These are phyloP conservation scores for Vitis rotundifolia DNA, from an alignment of 164 flowering plant species.

Conservation along the genomic window DNA sequence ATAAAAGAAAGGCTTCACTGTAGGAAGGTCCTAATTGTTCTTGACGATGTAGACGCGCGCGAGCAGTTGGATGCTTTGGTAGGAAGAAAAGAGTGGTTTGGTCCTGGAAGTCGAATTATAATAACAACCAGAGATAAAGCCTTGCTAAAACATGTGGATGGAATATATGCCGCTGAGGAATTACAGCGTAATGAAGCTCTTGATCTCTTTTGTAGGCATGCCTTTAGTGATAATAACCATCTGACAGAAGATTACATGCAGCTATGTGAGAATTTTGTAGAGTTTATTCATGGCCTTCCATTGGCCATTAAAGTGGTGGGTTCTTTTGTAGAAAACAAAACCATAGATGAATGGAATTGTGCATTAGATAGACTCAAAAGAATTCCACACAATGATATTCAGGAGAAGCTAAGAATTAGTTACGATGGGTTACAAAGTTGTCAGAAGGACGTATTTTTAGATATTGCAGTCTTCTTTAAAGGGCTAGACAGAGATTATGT, in stretches of 20 bases:
- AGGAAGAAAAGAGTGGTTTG: neutral
- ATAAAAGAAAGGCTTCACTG: neutral
- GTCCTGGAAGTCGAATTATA: constrained; percentile 1
- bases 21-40: constrained; percentile 7
- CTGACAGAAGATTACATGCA: neutral
- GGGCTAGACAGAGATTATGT: constrained; percentile 2
- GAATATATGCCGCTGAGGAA: neutral
- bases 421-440: constrained; percentile 11
- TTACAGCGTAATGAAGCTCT: constrained; percentile 2
- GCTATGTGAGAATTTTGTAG: neutral
- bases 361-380: constrained; percentile 4
- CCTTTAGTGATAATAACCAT: neutral
- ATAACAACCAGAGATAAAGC: constrained; percentile 4
- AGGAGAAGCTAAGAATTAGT: constrained; percentile 14
- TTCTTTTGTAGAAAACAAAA: constrained; percentile 5
- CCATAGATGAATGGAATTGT: constrained; percentile 10
- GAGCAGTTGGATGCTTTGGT: neutral
- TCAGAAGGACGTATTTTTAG: constrained; percentile 23
- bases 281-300: constrained; percentile 8
- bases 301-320: constrained; percentile 16
- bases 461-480: constrained; percentile 28
- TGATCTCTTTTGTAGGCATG: constrained; percentile 1
- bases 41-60: constrained; percentile 11
- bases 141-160: neutral
- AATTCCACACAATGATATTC: constrained; percentile 2